Evolutionary conservation across 495 filamentous ascomycete genomes (phyloP).

Genomic region (Aspergillus hancockii): DNA sequence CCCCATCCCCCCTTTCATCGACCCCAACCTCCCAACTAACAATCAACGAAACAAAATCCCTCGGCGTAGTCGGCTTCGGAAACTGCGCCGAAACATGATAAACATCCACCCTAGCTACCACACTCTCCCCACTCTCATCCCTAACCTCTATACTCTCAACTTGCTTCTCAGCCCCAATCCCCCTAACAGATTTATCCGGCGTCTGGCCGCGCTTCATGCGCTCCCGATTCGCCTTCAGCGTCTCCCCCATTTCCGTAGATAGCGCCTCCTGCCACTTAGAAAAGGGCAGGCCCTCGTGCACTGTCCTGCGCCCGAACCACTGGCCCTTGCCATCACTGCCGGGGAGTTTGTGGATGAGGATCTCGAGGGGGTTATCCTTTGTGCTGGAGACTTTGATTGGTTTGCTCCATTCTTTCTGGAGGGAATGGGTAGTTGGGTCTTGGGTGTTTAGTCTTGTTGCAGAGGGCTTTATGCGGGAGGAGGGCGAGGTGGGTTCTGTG

Average conservation of each 20-base stretch:
- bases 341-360: constrained; percentile 76
- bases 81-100: constrained; percentile 88
- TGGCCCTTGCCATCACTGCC: constrained; percentile 79
- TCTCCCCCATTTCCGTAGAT: constrained; percentile 54
- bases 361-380: constrained; percentile 73
- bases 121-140: constrained; percentile 47
- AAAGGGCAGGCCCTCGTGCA: constrained; percentile 78
- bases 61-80: constrained; percentile 79
- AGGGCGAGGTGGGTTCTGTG: constrained; percentile 32
- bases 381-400: constrained; percentile 65
- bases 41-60: constrained; percentile 82
- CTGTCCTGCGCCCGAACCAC: constrained; percentile 87
- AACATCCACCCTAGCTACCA: constrained; percentile 51
- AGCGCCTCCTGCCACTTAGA: constrained; percentile 58
- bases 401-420: constrained; percentile 84
- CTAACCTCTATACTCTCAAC: constrained; percentile 56
- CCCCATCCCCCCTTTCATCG: constrained; percentile 28
- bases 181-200: constrained; percentile 64
- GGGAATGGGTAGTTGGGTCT: constrained; percentile 43
- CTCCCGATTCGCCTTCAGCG: constrained; percentile 57
- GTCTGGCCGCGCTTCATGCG: constrained; percentile 41
- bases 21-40: constrained; percentile 52
- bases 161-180: constrained; percentile 76
- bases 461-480: constrained; percentile 52
- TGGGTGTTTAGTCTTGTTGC: constrained; percentile 51